Conservation (phyloP, 116 monocot genomes). For the Papilionanthe hybrid region DNA sequence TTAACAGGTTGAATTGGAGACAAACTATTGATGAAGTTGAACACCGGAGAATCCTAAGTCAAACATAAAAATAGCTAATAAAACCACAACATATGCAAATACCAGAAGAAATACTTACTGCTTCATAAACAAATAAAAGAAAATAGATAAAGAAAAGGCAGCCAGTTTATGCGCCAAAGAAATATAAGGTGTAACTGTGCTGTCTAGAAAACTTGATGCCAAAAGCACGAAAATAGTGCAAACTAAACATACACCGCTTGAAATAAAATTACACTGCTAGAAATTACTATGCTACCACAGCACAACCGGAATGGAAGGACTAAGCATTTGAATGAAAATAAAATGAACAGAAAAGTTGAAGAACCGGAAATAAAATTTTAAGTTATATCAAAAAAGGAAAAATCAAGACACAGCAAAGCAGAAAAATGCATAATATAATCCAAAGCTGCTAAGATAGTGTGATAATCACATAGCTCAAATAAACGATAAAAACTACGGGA, state of each 20-base stretch:
- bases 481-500: no score
- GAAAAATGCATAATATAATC: no score
- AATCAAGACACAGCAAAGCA: no score
- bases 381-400: no score
- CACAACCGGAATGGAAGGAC: no score
- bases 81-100: not conserved
- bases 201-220: not conserved
- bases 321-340: no score
- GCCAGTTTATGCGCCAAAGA: not conserved
- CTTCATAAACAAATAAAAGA: not conserved
- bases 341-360: no score
- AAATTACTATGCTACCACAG: no score
- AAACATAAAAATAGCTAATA: not conserved
- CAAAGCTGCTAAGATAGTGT: no score
- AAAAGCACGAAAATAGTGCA: slow-evolving; percentile 1
- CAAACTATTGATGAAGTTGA: slow-evolving; percentile 75
- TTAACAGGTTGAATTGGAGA: slow-evolving; percentile 89
- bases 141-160: not conserved
- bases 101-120: not conserved
- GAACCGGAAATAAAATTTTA: no score
- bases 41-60: slow-evolving; percentile 89
- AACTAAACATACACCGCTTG: not conserved
- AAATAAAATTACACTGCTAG: no score
- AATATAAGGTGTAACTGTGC: not conserved
- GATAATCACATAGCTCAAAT: no score